phyloP scores from a whole-genome alignment of 768 basidiomycete species.

The Russula abietina region DNA sequence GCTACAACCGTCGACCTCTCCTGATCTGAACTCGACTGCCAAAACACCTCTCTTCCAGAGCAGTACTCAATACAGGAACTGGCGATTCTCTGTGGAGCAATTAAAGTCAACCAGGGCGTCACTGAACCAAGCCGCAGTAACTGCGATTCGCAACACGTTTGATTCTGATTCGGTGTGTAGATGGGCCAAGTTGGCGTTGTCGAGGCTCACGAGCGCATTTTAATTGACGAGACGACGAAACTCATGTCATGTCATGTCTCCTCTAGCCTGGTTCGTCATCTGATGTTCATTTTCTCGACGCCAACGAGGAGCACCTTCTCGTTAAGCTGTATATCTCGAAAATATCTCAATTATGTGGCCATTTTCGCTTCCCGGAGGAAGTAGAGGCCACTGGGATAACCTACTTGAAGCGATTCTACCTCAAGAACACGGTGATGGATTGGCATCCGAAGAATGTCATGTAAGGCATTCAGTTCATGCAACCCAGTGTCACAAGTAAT shows the following conservation, averaged over 20 bases:
- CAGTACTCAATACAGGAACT: slow-evolving; percentile 79
- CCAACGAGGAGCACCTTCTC: slow-evolving; percentile 81
- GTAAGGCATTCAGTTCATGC: slow-evolving; percentile 41
- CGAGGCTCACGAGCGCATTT: background rate
- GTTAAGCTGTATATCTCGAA: slow-evolving; percentile 87
- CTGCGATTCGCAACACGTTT: slow-evolving; percentile 68
- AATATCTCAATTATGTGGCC: slow-evolving; percentile 76
- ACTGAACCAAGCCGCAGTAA: slow-evolving; percentile 71
- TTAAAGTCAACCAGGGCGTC: slow-evolving; percentile 54
- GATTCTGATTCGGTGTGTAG: slow-evolving; percentile 68
- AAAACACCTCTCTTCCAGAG: slow-evolving; percentile 57
- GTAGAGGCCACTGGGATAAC: slow-evolving; percentile 89
- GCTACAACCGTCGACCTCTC: slow-evolving; percentile 13
- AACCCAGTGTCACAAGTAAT: background rate
- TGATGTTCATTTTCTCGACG: slow-evolving; percentile 64
- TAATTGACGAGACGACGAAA: background rate
- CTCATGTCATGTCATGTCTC: background rate
- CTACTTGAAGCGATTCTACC: slow-evolving; percentile 94
- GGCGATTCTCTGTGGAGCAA: slow-evolving; percentile 76
- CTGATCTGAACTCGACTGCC: slow-evolving; percentile 24
- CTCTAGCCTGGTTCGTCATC: slow-evolving; percentile 64
- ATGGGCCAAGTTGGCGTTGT: background rate
- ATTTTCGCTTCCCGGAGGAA: slow-evolving; percentile 84
- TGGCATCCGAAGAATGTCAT: slow-evolving; percentile 99
- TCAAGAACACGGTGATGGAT: slow-evolving; percentile 98